Percentiles rank a stretch among this genome's conserved stretches.
phyloP scores from a whole-genome alignment of 2,329 filamentous ascomycete genomes.

The Magnaporthales sp. region DNA sequence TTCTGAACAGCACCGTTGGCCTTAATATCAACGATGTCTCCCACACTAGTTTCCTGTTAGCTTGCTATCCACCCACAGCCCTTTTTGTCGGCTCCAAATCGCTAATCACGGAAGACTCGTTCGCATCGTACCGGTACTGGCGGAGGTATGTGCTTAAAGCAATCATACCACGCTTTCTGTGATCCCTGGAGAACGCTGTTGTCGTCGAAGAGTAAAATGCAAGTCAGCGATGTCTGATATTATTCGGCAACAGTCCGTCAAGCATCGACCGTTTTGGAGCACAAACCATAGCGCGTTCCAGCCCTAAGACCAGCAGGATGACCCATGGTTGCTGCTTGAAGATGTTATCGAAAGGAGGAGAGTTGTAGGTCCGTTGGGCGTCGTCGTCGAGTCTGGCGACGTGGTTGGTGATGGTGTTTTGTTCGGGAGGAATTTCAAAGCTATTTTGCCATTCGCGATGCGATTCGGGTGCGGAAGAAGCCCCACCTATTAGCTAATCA shows the following conservation, averaged over 20 bases:
- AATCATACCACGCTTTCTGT: conserved; percentile 95
- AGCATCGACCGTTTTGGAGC: not conserved
- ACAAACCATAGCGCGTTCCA: not conserved
- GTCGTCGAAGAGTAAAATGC: conserved; percentile 38
- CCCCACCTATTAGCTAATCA: too few species aligned
- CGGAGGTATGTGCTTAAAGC: conserved; percentile 87
- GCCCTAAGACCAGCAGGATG: conserved; percentile 67
- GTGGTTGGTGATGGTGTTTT: not conserved
- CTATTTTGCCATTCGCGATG: too few species aligned
- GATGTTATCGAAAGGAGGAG: not conserved
- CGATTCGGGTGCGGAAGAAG: too few species aligned
- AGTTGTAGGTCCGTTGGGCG: not conserved
- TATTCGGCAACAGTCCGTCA: not conserved
- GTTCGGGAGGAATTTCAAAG: not conserved
- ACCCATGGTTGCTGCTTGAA: conserved; percentile 53
- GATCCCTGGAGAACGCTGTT: conserved; percentile 78
- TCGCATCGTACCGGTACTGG: conserved; percentile 67
- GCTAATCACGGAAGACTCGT: not conserved
- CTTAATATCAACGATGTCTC: conserved; percentile 98
- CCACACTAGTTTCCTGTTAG: conserved; percentile 60
- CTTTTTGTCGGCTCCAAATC: not conserved
- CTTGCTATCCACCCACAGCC: conserved; percentile 5
- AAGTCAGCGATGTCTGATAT: not conserved
- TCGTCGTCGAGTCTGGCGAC: not conserved
- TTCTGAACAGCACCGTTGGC: conserved; percentile 98